Conservation (phyloP, 2,329 filamentous ascomycete species). For the Gnomoniopsis smithogilvyi region DNA sequence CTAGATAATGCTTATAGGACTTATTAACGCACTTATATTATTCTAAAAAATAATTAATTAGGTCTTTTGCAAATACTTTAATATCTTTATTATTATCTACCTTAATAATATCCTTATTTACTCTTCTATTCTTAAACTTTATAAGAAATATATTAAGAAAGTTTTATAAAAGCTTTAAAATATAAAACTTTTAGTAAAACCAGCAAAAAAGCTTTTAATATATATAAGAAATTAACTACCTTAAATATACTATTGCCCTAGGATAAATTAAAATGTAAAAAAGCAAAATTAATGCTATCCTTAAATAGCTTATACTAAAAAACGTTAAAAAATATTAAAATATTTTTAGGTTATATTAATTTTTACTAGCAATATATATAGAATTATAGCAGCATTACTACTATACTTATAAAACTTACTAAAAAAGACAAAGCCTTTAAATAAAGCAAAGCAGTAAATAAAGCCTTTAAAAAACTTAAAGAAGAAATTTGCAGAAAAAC, state of each 20-base stretch:
- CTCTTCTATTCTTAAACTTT: not conserved
- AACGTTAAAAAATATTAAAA: not conserved
- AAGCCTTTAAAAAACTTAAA: not conserved
- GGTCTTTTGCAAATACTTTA: not conserved
- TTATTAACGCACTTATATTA: not conserved
- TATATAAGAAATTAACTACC: not conserved
- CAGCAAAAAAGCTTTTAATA: not conserved
- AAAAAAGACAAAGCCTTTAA: not conserved
- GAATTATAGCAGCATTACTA: not conserved
- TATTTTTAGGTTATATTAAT: not conserved
- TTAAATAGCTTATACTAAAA: not conserved
- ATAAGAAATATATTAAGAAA: too few species aligned
- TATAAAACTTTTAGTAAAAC: not conserved
- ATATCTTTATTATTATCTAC: not conserved
- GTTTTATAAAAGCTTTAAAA: not conserved
- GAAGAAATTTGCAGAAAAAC: not conserved
- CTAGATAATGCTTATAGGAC: not conserved
- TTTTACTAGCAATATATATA: not conserved
- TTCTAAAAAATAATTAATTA: too few species aligned
- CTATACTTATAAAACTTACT: not conserved
- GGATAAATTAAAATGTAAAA: not conserved
- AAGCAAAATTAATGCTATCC: not conserved
- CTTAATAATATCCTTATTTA: not conserved
- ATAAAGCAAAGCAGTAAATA: not conserved
- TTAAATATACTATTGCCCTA: not conserved